A percentile compares a stretch with the other conserved stretches of the same genome.
phyloP scores from a whole-genome alignment of 192 early-diverging fungal genomes.

The Coemansia sp. region DNA sequence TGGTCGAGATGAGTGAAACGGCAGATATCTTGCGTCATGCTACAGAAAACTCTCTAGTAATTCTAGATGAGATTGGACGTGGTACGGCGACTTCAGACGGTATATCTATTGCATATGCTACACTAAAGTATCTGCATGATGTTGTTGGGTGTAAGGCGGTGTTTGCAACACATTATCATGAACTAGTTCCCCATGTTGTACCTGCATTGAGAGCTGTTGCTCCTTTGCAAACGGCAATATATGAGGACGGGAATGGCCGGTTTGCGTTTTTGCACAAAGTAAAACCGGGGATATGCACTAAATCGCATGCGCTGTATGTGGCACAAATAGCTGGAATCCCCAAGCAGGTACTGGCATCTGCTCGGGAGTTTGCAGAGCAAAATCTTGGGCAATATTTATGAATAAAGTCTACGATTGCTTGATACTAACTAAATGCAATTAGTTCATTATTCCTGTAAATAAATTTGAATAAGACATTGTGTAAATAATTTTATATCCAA shows the following conservation, averaged over 20 bases:
- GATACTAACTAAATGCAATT: too few relatives aligned
- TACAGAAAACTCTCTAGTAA: slow-evolving; percentile 65
- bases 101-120: slow-evolving; percentile 69
- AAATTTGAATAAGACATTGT: too few relatives aligned
- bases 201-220: slow-evolving; percentile 17
- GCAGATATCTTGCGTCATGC: slow-evolving; percentile 75
- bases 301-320: slow-evolving; percentile 71
- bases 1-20: slow-evolving; percentile 86
- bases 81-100: slow-evolving; percentile 61
- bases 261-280: slow-evolving; percentile 66
- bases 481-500: too few relatives aligned
- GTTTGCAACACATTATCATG: slow-evolving; percentile 80
- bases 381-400: neutral
- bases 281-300: slow-evolving; percentile 59
- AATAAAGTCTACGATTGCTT: neutral
- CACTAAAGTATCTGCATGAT: slow-evolving; percentile 59
- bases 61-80: slow-evolving; percentile 92
- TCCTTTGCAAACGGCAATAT: slow-evolving; percentile 35
- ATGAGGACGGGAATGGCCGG: slow-evolving; percentile 33
- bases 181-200: slow-evolving; percentile 56
- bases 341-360: slow-evolving; percentile 39
- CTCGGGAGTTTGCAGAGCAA: slow-evolving; percentile 23
- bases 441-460: too few relatives aligned
- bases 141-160: slow-evolving; percentile 59
- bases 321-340: slow-evolving; percentile 69